phyloP scores from a whole-genome alignment of 2,329 filamentous ascomycete species.

The Verruconis gallopava region DNA sequence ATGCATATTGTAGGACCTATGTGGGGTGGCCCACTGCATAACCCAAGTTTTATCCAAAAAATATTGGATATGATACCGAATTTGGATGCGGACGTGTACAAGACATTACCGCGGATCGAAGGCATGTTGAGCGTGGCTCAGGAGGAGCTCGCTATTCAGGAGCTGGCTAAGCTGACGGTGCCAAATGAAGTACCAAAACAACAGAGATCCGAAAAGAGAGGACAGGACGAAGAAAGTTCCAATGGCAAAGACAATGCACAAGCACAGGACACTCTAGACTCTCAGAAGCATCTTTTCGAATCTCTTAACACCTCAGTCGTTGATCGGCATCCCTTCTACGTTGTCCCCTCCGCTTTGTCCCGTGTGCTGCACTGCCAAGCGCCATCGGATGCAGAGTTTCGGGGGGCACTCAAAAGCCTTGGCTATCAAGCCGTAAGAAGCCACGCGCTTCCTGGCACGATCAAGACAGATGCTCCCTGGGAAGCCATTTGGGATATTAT shows the following conservation, averaged over 20 bases:
- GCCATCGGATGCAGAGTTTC: constrained; percentile 64
- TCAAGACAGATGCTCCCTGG: constrained; percentile 93
- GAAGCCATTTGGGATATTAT: constrained; percentile 82
- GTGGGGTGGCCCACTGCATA: constrained; percentile 86
- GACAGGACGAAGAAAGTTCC: background rate
- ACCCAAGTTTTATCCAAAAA: constrained; percentile 64
- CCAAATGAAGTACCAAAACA: background rate
- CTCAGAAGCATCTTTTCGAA: constrained; percentile 15
- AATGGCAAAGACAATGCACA: constrained; percentile 11
- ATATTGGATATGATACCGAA: constrained; percentile 61
- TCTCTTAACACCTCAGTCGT: constrained; percentile 26
- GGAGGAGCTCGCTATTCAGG: constrained; percentile 45
- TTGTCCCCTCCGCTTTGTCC: constrained; percentile 61
- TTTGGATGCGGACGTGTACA: constrained; percentile 57
- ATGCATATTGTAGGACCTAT: constrained; percentile 87
- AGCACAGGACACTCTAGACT: background rate
- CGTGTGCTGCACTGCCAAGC: constrained; percentile 68
- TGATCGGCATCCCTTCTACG: constrained; percentile 75
- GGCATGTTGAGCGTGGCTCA: constrained; percentile 85
- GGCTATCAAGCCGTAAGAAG: constrained; percentile 77
- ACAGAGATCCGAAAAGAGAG: background rate
- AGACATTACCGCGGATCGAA: constrained; percentile 67
- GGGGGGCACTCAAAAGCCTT: constrained; percentile 66
- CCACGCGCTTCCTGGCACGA: constrained; percentile 77
- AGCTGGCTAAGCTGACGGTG: background rate